A percentile compares a stretch with the other conserved stretches of the same genome.
Evolutionary conservation across 306 rosid species (phyloP).

Genomic region (Erythrophleum fordii): DNA sequence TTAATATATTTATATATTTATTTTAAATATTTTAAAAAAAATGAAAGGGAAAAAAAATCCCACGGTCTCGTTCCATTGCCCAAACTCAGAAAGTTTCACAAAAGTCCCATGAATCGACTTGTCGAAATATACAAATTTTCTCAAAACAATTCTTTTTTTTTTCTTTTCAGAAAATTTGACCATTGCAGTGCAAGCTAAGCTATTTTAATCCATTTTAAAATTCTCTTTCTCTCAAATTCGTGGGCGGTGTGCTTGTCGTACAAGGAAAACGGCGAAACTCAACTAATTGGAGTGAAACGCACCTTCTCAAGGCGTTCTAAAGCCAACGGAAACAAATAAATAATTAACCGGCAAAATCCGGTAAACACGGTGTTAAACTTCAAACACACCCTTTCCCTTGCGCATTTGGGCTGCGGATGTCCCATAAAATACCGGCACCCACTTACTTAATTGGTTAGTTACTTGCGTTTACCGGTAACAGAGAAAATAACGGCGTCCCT

Average conservation of each 20-base stretch:
- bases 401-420: conserved; percentile 59
- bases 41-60: neutral
- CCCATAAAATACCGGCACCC: conserved; percentile 62
- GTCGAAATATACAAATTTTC: conserved; percentile 22
- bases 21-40: too few relatives aligned
- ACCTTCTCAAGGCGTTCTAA: conserved; percentile 25
- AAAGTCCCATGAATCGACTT: conserved; percentile 29
- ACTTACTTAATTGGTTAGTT: conserved; percentile 35
- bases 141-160: too few relatives aligned
- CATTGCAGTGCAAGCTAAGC: too few relatives aligned
- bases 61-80: conserved; percentile 36
- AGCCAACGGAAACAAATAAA: neutral
- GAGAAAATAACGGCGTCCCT: conserved; percentile 46
- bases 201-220: neutral
- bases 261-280: conserved; percentile 50
- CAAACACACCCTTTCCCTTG: conserved; percentile 43
- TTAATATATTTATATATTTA: too few relatives aligned
- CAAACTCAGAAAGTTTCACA: conserved; percentile 34
- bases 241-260: conserved; percentile 44
- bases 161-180: too few relatives aligned
- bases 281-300: conserved; percentile 31
- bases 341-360: conserved; percentile 68
- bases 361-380: conserved; percentile 60
- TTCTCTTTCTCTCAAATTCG: conserved; percentile 17
- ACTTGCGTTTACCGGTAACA: conserved; percentile 53